phyloP scores from a whole-genome alignment of 768 basidiomycete species.

The Terana coerulea region DNA sequence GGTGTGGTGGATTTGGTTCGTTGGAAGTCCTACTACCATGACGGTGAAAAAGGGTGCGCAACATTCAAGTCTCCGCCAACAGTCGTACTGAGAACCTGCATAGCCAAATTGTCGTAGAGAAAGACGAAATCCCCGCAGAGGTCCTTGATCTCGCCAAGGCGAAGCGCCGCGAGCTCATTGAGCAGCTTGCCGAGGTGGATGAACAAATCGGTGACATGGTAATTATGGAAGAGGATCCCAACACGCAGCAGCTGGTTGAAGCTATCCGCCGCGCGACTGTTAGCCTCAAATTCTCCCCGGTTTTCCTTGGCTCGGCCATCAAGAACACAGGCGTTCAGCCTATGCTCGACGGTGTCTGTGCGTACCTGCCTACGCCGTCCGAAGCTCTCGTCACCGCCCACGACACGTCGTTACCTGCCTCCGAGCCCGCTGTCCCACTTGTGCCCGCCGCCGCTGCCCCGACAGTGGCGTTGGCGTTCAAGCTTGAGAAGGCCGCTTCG shows the following conservation, averaged over 20 bases:
- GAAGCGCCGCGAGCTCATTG: slow-evolving; percentile 90
- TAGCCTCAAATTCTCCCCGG: slow-evolving; percentile 88
- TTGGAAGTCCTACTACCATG: slow-evolving; percentile 93
- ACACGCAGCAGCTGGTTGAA: slow-evolving; percentile 64
- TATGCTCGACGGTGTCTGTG: slow-evolving; percentile 89
- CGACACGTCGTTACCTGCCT: slow-evolving; percentile 66
- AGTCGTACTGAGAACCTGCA: background rate
- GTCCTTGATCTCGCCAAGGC: slow-evolving; percentile 70
- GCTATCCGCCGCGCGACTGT: slow-evolving; percentile 91
- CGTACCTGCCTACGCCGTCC: slow-evolving; percentile 89
- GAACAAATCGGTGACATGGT: slow-evolving; percentile 92
- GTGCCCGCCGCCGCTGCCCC: slow-evolving; percentile 83
- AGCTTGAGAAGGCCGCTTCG: slow-evolving; percentile 95
- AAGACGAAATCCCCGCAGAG: slow-evolving; percentile 82
- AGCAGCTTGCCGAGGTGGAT: slow-evolving; percentile 94
- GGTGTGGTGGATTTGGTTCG: slow-evolving; percentile 94
- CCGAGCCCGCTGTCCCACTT: slow-evolving; percentile 69
- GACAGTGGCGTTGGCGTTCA: slow-evolving; percentile 94
- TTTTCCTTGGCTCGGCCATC: slow-evolving; percentile 95
- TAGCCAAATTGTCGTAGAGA: slow-evolving; percentile 74
- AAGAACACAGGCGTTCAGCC: slow-evolving; percentile 97
- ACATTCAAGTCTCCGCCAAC: background rate
- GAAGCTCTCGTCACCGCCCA: slow-evolving; percentile 79
- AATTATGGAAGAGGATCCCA: slow-evolving; percentile 78
- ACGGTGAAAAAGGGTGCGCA: slow-evolving; percentile 88